Evolutionary conservation across 2,329 filamentous ascomycete genomes (phyloP), one percentile per base, ranked within the genome.

Genomic region (Botryotinia convoluta): DNA sequence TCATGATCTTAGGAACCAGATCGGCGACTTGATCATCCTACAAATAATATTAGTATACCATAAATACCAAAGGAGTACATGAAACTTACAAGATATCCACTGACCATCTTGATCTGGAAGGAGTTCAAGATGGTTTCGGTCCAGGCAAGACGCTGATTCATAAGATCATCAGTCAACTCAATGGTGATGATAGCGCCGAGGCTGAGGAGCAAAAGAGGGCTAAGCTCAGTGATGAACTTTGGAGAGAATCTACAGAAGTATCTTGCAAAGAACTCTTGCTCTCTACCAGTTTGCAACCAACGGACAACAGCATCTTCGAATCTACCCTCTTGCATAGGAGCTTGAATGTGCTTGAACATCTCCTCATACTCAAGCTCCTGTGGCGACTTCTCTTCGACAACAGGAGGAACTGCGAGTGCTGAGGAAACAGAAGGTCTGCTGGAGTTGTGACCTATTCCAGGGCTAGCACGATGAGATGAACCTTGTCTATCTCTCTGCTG

Each of bases 211-310:
- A 92, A 85, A 32, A 92, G 84, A 29, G 89, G 87, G 65, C 88
- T 88, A 69, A 92, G 81, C 45, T 86, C 85, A 73, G 85, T 85
- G 74, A 92, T 84, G 75, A 88, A 85, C 26, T 84, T 82, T 0
- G 87, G 85, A 76, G 85, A 83, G 79, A 86, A 85, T 74, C 86
- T 86, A 67, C 83, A 82, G 64, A 89, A 83, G 69, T 87, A 87
- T 75, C 85, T 83, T 45, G 87, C 84, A 81, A 91, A 92, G 69
- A 92, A 87, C 74, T 90, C 87, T 74, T 90, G 86, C 79, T 90
- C 87, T 48, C 87, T 86, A 26, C 86, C 87, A 76, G 87, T 87
- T 81, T 92, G 90, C 72, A 92, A 87, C 90, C 90, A 92, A 74
- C 87, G 87, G 73, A 92, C 86, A 80, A 91, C 86, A 60, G 88